Conservation (phyloP, 768 basidiomycete genomes). For the Lactarius sp. region DNA sequence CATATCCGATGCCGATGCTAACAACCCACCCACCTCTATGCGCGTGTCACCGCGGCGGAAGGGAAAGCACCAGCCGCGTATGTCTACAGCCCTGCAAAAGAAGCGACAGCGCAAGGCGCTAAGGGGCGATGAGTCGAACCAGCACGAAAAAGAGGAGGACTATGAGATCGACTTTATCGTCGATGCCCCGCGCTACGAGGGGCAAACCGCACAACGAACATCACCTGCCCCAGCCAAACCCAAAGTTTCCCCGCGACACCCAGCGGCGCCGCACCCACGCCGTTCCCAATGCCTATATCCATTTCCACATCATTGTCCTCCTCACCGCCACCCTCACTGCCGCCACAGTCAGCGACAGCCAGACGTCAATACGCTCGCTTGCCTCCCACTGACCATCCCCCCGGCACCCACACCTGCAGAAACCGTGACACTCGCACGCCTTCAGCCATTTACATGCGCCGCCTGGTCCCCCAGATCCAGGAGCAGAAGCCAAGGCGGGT, state of each 20-base stretch:
- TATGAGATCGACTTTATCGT: not conserved
- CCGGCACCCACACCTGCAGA: not conserved
- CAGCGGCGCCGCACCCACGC: not conserved
- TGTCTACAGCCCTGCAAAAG: not conserved
- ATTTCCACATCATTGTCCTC: not conserved
- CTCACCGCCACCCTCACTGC: not conserved
- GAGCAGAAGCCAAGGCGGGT: not conserved
- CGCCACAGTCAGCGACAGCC: not conserved
- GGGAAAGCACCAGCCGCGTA: not conserved
- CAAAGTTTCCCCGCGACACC: not conserved
- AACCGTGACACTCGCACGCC: slow-evolving; percentile 1
- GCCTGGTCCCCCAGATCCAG: not conserved
- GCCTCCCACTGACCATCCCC: slow-evolving; percentile 7
- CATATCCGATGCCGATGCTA: not conserved
- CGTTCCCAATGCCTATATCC: not conserved
- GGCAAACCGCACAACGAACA: not conserved
- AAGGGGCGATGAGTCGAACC: not conserved
- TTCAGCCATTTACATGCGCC: slow-evolving; percentile 3
- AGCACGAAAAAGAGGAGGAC: too few species aligned
- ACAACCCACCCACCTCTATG: not conserved
- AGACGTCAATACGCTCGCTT: not conserved
- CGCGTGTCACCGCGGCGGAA: not conserved
- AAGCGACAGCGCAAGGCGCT: not conserved
- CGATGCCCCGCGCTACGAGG: not conserved
- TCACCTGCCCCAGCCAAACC: not conserved